Base-by-base conservation (phyloP, 1,284 basidiomycete genomes). In the Tilletia setariae region DNA sequence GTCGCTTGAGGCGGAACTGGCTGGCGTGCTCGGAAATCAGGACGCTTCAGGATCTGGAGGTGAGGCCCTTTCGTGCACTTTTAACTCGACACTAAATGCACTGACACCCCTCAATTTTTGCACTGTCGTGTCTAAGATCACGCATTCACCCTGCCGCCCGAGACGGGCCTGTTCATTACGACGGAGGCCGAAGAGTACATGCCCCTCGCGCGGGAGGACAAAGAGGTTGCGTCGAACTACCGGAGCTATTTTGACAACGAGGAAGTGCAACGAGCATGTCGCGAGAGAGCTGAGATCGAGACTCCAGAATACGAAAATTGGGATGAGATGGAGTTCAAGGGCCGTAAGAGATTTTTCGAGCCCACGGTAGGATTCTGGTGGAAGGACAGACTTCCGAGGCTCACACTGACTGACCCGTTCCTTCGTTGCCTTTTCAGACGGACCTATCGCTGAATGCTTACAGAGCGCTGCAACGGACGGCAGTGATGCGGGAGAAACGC, bases 211-310 rank as follows among this genome's bases (percentile, higher is more conserved):
- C 32, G 56, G 56, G 30, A 61, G 56, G 30, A 61, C 15, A 61
- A 25, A 21, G 56, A 61, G 56, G 32, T 30, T 19, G 56, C 51
- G 28, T 53, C 51, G 2, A 25, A 21, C 21, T 53, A 40, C 56
- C 32, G 35, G 28, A 61, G 56, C 56, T 61, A 61, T 16, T 61
- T 61, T 30, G 56, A 61, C 32, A 40, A 61, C n/a, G 56, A 35
- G 32, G 56, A 61, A 19, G 56, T 61, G 2, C 56, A 61, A 35
- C 25, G 28, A 13, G 56, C 56, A 16, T 61, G 56, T 35, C 23
- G 32, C 6, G 56, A 32, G 56, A 25, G 56, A 25, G 56, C 56
- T 30, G 28, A 61, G 30, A 61, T 61, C 56, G 56, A 61, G 30
- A 61, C 32, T 8, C 56, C 56, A 25, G 56, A 61, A 15, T 32